phyloP scores from a whole-genome alignment of 129 eudicot species.

The Centrapalus pauciflorus region DNA sequence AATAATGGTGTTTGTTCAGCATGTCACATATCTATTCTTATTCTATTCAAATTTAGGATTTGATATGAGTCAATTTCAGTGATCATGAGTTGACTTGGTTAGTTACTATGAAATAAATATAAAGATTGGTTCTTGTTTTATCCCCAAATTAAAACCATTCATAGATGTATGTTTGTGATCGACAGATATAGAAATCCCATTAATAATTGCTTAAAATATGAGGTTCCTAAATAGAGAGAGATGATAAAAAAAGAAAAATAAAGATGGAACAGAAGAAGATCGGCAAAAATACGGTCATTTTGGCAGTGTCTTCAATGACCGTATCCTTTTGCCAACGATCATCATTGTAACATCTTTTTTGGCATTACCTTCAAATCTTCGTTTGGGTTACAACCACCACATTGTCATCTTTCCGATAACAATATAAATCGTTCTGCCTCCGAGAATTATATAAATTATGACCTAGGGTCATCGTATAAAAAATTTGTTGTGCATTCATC shows the following conservation, averaged over 20 bases:
- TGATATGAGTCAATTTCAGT: no score
- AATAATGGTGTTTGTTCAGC: no score
- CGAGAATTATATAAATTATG: no score
- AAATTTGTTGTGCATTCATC: background rate
- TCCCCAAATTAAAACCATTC: background rate
- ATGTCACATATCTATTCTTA: no score
- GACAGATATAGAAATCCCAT: background rate
- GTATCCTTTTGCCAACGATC: constrained; percentile 1
- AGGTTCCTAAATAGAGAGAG: background rate
- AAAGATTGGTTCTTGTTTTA: background rate
- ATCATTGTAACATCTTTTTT: background rate
- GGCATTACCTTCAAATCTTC: background rate
- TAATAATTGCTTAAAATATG: background rate
- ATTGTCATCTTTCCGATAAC: background rate
- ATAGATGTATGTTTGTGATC: background rate
- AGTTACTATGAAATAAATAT: background rate
- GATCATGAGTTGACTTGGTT: no score
- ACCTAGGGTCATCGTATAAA: background rate
- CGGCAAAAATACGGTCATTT: constrained; percentile 11
- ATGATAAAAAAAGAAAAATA: background rate
- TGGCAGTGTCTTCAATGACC: background rate
- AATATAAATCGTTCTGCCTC: background rate
- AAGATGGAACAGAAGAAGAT: background rate
- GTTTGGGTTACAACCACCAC: background rate
- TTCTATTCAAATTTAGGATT: no score